A percentile compares a stretch with the other conserved stretches of the same genome.
Evolutionary conservation across 108 stramenopile genomes (phyloP).

Genomic region (Cyclotella baltica): DNA sequence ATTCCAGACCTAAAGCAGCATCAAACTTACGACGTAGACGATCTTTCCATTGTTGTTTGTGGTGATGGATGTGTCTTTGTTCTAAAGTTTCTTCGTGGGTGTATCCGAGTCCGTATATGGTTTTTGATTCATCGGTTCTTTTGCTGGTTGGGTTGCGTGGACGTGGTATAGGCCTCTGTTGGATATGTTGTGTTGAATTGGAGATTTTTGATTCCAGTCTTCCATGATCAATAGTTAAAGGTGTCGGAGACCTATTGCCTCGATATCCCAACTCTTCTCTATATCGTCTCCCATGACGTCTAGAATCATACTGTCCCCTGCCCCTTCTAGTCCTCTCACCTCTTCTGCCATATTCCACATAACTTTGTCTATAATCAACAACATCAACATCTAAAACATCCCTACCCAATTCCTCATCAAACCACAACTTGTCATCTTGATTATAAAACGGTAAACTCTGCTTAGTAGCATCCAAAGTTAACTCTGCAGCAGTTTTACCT

Average conservation of each 20-base stretch:
- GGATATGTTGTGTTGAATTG: background rate
- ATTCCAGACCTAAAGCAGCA: slow-evolving; percentile 39
- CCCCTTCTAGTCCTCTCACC: background rate
- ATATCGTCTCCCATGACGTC: no score
- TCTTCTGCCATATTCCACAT: background rate
- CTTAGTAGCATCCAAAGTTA: slow-evolving; percentile 19
- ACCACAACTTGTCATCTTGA: slow-evolving; percentile 20
- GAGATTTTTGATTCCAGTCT: background rate
- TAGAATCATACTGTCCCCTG: background rate
- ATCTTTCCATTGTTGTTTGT: slow-evolving; percentile 41
- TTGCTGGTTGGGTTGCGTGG: background rate
- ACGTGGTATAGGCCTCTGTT: background rate
- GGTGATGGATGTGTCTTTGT: background rate
- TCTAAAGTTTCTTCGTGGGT: background rate
- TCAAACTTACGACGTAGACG: slow-evolving; percentile 50
- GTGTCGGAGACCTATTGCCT: no score
- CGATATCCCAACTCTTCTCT: no score
- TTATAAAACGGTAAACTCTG: slow-evolving; percentile 8
- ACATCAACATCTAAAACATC: slow-evolving; percentile 26
- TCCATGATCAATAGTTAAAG: background rate
- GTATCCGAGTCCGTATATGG: slow-evolving; percentile 10
- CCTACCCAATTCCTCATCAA: slow-evolving; percentile 29
- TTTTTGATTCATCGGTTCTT: background rate
- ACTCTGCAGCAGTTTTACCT: slow-evolving; percentile 40
- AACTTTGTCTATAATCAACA: slow-evolving; percentile 11